Evolutionary conservation across 495 filamentous ascomycete genomes (phyloP).

Genomic region (Pyrenula massariospora): DNA sequence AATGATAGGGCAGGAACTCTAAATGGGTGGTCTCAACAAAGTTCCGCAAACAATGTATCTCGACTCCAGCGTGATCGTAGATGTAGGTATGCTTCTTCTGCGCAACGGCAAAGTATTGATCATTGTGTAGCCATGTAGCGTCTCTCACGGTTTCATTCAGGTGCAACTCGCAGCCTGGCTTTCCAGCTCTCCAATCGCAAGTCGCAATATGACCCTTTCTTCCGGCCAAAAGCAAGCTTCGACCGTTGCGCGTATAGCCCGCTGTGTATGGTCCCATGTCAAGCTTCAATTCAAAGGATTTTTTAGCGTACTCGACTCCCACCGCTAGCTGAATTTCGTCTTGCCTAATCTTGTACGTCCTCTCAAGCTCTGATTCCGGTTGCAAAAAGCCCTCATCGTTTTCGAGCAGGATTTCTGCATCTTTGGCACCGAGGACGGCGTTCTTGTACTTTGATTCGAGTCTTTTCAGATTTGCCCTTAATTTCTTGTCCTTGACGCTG

Average conservation of each 20-base stretch:
- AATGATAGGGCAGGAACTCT: constrained; percentile 95
- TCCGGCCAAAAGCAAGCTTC: constrained; percentile 72
- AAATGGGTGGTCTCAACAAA: constrained; percentile 89
- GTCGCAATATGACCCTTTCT: constrained; percentile 91
- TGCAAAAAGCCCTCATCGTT: constrained; percentile 80
- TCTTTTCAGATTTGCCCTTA: constrained; percentile 63
- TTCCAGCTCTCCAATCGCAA: constrained; percentile 93
- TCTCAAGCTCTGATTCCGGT: constrained; percentile 76
- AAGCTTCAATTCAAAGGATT: constrained; percentile 81
- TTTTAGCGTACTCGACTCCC: constrained; percentile 73
- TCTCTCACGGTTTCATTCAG: constrained; percentile 81
- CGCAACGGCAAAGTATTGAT: constrained; percentile 92
- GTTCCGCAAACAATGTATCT: constrained; percentile 80
- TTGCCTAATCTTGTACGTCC: constrained; percentile 85
- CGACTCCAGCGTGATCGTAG: constrained; percentile 79
- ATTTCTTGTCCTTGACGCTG: constrained; percentile 69
- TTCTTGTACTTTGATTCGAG: constrained; percentile 75
- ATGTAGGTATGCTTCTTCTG: constrained; percentile 97
- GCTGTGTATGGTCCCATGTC: constrained; percentile 75
- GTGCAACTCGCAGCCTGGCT: constrained; percentile 81
- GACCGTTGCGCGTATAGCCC: constrained; percentile 84
- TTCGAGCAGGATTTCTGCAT: constrained; percentile 90
- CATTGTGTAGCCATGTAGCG: constrained; percentile 88
- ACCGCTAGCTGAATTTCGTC: constrained; percentile 70
- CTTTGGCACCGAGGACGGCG: constrained; percentile 69